Conservation (phyloP, 331 rosid genomes). For the Malus hybrid region DNA sequence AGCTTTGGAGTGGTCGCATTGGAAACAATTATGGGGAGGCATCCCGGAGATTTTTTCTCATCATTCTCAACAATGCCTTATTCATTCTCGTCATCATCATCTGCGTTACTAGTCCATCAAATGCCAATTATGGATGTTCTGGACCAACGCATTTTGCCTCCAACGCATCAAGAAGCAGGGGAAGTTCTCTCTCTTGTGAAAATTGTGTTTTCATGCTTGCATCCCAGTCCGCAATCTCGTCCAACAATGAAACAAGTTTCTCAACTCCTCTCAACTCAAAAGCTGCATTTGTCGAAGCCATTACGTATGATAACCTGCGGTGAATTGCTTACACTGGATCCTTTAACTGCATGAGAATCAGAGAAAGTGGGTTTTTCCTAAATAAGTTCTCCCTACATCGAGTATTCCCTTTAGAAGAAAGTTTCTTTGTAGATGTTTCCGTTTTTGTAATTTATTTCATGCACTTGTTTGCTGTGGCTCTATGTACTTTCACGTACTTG, state of each 20-base stretch:
- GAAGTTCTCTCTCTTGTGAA: conserved; percentile 7
- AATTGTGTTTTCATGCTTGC: conserved; percentile 11
- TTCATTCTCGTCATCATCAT: neutral
- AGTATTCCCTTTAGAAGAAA: neutral
- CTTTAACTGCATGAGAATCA: neutral
- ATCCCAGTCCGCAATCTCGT: conserved; percentile 6
- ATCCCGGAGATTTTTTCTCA: conserved; percentile 20
- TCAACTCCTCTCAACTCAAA: neutral
- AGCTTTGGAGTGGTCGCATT: conserved; percentile 34
- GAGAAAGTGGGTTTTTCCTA: too few species aligned
- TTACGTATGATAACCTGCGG: too few species aligned
- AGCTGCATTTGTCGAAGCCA: neutral
- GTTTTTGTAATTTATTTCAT: neutral
- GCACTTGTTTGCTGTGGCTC: too few species aligned
- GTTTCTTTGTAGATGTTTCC: neutral
- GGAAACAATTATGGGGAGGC: conserved; percentile 30
- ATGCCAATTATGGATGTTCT: conserved; percentile 1
- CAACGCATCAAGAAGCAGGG: neutral
- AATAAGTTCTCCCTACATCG: too few species aligned
- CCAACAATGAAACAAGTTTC: conserved; percentile 35
- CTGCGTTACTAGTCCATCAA: too few species aligned
- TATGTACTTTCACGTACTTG: too few species aligned
- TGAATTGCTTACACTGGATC: too few species aligned
- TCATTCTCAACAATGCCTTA: neutral
- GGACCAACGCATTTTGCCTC: conserved; percentile 18